Evolutionary conservation across 73 alveolate genomes (phyloP).

Genomic region (Diophrys sp.): DNA sequence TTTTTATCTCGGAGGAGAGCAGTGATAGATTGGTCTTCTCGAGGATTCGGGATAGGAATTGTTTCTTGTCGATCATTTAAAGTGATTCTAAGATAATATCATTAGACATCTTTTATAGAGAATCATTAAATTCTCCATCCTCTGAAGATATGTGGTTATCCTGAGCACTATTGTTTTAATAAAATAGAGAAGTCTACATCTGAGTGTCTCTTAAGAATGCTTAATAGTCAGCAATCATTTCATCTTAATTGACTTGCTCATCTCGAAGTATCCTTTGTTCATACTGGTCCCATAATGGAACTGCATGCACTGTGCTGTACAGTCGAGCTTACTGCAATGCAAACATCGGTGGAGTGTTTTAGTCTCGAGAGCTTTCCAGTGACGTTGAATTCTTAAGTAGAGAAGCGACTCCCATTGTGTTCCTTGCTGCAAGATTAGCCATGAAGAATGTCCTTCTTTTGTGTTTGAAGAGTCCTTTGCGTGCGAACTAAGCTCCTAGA

Average conservation of each 20-base stretch:
- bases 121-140: conserved; percentile 11
- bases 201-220: too few relatives aligned
- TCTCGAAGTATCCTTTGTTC: neutral
- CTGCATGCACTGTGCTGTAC: too few relatives aligned
- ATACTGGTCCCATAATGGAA: neutral
- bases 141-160: neutral
- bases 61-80: conserved; percentile 35
- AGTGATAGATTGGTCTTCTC: conserved; percentile 24
- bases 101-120: conserved; percentile 10
- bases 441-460: neutral
- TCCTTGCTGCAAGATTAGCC: neutral
- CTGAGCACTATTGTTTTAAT: neutral
- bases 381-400: neutral
- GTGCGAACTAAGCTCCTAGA: neutral
- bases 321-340: too few relatives aligned
- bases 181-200: too few relatives aligned
- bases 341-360: too few relatives aligned
- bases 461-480: neutral
- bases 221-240: neutral
- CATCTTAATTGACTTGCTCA: neutral
- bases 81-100: conserved; percentile 15
- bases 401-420: neutral
- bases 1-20: conserved; percentile 41
- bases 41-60: conserved; percentile 27
- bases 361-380: too few relatives aligned